These are phyloP conservation scores for Pythium aphanidermatum DNA, from an alignment of 352 stramenopile genomes.

Conservation along the genomic window DNA sequence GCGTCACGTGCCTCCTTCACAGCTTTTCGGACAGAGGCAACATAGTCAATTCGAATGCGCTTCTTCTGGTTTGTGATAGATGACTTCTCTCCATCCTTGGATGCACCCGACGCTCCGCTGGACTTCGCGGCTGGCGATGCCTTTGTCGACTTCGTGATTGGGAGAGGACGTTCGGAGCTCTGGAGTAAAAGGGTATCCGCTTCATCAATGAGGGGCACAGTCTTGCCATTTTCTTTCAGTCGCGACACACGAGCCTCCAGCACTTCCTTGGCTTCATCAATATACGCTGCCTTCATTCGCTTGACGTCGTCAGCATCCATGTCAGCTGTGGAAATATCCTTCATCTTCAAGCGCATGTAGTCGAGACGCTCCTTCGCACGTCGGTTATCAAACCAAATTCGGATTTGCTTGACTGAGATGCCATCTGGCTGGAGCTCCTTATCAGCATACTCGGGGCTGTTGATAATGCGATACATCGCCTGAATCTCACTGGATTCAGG, in stretches of 20 bases:
- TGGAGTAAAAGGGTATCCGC: slow-evolving; percentile 62
- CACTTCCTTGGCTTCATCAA: slow-evolving; percentile 85
- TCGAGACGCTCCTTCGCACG: slow-evolving; percentile 79
- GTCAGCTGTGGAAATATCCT: slow-evolving; percentile 76
- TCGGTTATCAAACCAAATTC: slow-evolving; percentile 87
- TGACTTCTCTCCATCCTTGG: slow-evolving; percentile 3
- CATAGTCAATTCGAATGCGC: slow-evolving; percentile 80
- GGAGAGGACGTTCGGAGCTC: slow-evolving; percentile 38
- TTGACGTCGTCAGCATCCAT: slow-evolving; percentile 84
- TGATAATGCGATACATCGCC: slow-evolving; percentile 88
- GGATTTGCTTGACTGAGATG: slow-evolving; percentile 85
- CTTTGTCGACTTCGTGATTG: slow-evolving; percentile 29
- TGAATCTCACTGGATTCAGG: slow-evolving; percentile 83
- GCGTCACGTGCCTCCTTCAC: slow-evolving; percentile 71
- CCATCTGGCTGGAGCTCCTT: slow-evolving; percentile 79
- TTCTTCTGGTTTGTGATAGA: slow-evolving; percentile 52
- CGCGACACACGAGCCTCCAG: slow-evolving; percentile 76
- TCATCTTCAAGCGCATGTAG: slow-evolving; percentile 89
- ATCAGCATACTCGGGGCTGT: slow-evolving; percentile 76
- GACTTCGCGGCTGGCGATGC: slow-evolving; percentile 27
- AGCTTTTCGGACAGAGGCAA: slow-evolving; percentile 76
- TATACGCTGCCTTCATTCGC: slow-evolving; percentile 84
- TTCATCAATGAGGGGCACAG: slow-evolving; percentile 73
- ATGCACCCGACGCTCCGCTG: background rate
- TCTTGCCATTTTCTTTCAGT: slow-evolving; percentile 70